Evolutionary conservation across 2,329 filamentous ascomycete genomes (phyloP), one percentile per base, ranked within the genome.

Genomic region (Colletotrichum salicis): DNA sequence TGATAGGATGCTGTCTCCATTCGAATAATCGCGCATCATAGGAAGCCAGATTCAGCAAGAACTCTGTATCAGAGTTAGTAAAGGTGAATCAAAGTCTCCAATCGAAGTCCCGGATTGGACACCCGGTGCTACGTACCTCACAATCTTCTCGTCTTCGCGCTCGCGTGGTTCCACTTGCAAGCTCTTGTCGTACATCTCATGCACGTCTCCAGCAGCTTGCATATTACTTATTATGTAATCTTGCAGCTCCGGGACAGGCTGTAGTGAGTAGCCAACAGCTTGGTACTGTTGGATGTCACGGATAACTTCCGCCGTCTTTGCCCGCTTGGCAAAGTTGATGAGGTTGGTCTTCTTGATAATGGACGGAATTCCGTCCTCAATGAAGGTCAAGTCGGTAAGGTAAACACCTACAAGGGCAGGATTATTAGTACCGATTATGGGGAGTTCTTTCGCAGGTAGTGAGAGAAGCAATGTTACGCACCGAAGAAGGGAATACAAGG

Each of bases 111-210:
- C 73, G 64, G 76, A 74, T 35, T 76, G 76, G 68, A 77, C 72
- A 73, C 74, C 76, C 70, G 78, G 75, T 75, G 77, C 64, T 75
- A 87, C 90, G 79, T 91, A 97, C 95, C 96, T 97, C 80, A 97
- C 96, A 87, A 99, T 98, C 88, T 98, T 98, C 85, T 99, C 96
- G 80, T 99, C 96, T 85, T 99, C 96, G 78, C 96, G 90, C 86
- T 99, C 96, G 78, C 96, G 90, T 74, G 96, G 96, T 82, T 99
- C 96, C 72, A 99, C 92, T 78, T 92, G 89, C 84, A 99, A 86
- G 84, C 95, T 97, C 87, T 95, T 95, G 83, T 98, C 95, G 86
- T 98, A 99, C 96, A 98, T 98, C 86, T 98, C 96, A 82, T 98
- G 95, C 74, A 99, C 96, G 81, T 98, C 96, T 64, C 95, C 94